A percentile compares a stretch with the other conserved stretches of the same genome.
phyloP scores from a whole-genome alignment of 495 filamentous ascomycete genomes.

The Thermothielavioides terrestris region DNA sequence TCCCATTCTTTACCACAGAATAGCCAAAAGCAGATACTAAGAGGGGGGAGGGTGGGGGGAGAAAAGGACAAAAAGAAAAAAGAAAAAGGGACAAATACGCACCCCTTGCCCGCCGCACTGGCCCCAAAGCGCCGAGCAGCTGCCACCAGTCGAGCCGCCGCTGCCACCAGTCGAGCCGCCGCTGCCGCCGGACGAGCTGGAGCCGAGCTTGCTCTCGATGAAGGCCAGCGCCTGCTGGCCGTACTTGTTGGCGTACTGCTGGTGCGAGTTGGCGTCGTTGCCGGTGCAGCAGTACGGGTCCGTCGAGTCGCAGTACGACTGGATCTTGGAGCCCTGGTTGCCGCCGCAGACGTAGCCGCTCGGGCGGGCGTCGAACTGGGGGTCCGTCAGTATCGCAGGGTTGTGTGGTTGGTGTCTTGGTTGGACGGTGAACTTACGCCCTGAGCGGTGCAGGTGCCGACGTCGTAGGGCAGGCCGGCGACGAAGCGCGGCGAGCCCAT shows the following conservation, averaged over 20 bases:
- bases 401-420: too few relatives aligned
- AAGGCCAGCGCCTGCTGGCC: conserved; percentile 49
- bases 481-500: conserved; percentile 52
- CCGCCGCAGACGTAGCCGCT: conserved; percentile 47
- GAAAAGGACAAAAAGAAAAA: too few relatives aligned
- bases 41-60: too few relatives aligned
- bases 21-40: too few relatives aligned
- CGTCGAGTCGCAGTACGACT: conserved; percentile 53
- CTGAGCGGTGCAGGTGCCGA: conserved; percentile 49
- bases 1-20: too few relatives aligned
- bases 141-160: conserved; percentile 12
- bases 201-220: conserved; percentile 36
- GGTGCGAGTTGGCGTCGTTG: conserved; percentile 46
- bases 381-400: too few relatives aligned
- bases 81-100: too few relatives aligned
- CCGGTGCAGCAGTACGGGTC: conserved; percentile 61
- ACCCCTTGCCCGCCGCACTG: conserved; percentile 29
- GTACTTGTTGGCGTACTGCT: conserved; percentile 51
- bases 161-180: conserved; percentile 17
- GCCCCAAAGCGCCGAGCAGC: conserved; percentile 20
- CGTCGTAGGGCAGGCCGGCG: conserved; percentile 49
- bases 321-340: conserved; percentile 38
- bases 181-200: conserved; percentile 12
- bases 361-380: conserved; percentile 47
- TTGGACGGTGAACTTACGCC: conserved; percentile 43